Evolutionary conservation across 352 stramenopile species (phyloP), one percentile per base, ranked within the genome.

Genomic region (Globisporangium nunn): DNA sequence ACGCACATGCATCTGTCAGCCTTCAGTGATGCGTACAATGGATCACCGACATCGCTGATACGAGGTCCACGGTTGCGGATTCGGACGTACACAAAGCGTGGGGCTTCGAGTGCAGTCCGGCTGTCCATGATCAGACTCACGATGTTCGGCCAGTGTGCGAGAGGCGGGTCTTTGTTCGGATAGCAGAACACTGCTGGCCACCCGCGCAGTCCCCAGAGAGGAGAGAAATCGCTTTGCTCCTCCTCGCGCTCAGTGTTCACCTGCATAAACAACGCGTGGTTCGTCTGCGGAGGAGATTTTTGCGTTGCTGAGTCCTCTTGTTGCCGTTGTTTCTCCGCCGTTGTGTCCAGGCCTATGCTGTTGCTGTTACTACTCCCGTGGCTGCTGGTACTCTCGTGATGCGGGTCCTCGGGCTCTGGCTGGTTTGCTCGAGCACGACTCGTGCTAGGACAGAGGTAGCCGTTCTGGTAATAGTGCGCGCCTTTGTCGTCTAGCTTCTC

Each of bases 51-150:
- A 37, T 37, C 33, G 10, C 10, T 8, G 33, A 37, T 8, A 37
- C 5, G 33, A 8, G 6, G 6, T 37, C 33, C 33, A 37, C 33
- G 33, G 23, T 1, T 46, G 2, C n/a, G 28, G 31, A 44, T 17
- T 6, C 35, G 33, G 37, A 72, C 74, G 64, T 78, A 88, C 78
- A 81, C 71, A 62, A 74, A 70, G 6, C 57, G 66, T 49, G 74
- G 71, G 6, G 75, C 73, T 51, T 85, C 71, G 54, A 91, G 60
- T 48, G 67, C 68, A 17, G 63, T 60, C 33, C 76, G 74, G 59
- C 85, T 90, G 67, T 95, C 83, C 84, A 90, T 88, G 54, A 95
- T 88, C 29, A 95, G 70, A 60, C 82, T 93, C 51, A 95, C 69
- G 15, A 95, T 75, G 49, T 95, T 95, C 2, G 85, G 85, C 83